Evolutionary conservation across 1,139 yeast species (phyloP), one percentile per base, ranked within the genome.

Genomic region (Sugiyamaella japonica): DNA sequence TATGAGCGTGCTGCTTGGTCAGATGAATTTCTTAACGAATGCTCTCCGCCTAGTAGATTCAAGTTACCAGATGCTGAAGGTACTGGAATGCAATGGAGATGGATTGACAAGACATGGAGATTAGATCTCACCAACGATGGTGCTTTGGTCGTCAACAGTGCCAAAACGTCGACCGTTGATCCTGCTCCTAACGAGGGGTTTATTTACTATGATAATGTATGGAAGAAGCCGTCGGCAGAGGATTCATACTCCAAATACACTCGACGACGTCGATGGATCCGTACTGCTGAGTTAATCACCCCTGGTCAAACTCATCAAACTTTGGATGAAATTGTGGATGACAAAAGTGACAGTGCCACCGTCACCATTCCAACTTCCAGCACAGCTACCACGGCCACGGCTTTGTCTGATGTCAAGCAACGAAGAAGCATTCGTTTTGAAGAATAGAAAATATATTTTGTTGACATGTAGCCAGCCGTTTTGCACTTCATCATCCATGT

Each of bases 1-100:
- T 93, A 93, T 69, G 99, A 93, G 70, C 80, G 99, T 66, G 84
- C 96, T 0, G 86, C 97, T 1, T 93, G 97, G 97, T 91, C 98
- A 0, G 99, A 93, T 70, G 97, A 91, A 70, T 90, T 90, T 66
- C 76, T 90, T 58, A 91, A 91, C 69, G 96, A 90, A 66, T 81
- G 91, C 1, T 83, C 86, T 3, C 77, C 91, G 5, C 85, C 91
- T 23, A 93, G 86, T 6, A 72, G 79, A 23, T 93, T 91, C 71
- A 81, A 83, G 67, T 75, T 93, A 54, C 99, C 99, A 1, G 89
- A 85, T 59, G 80, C 87, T 2, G 83, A 78, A 42, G 80, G 81
- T 32, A 74, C 83, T 1, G 89, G 88, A 3, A 84, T 93, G 75
- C 77, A 77, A 34, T 93, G 99, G 98, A 79, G 88, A 66, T 93